A percentile compares a stretch with the other conserved stretches of the same genome.
These are phyloP conservation scores for Rhizopogon rudus DNA, from an alignment of 768 basidiomycete genomes.

Conservation along the genomic window DNA sequence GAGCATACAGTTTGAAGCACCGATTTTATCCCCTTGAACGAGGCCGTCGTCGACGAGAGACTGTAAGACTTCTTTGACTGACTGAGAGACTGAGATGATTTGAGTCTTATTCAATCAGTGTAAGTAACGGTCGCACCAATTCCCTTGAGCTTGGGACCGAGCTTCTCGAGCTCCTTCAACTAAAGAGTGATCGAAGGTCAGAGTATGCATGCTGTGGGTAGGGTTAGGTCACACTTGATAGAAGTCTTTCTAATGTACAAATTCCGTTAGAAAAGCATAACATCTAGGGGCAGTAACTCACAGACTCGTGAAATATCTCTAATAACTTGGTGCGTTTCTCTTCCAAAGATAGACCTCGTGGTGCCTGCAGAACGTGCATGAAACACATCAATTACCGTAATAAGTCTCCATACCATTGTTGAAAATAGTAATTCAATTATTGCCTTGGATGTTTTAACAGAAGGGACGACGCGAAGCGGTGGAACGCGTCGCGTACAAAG, in stretches of 20 bases:
- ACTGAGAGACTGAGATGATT: slow-evolving; percentile 64
- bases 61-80: slow-evolving; percentile 88
- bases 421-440: neutral
- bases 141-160: slow-evolving; percentile 84
- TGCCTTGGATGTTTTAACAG: neutral
- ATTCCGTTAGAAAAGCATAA: neutral
- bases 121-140: slow-evolving; percentile 51
- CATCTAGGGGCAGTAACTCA: slow-evolving; percentile 21
- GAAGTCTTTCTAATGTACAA: slow-evolving; percentile 65
- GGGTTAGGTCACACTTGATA: slow-evolving; percentile 46
- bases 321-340: slow-evolving; percentile 87
- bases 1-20: slow-evolving; percentile 80
- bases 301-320: slow-evolving; percentile 93
- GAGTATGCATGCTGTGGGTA: neutral
- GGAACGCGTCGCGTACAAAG: slow-evolving; percentile 3
- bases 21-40: slow-evolving; percentile 88
- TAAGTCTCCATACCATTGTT: slow-evolving; percentile 1
- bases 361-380: slow-evolving; percentile 42
- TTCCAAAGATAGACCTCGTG: slow-evolving; percentile 81
- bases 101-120: neutral
- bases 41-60: slow-evolving; percentile 83
- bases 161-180: slow-evolving; percentile 91
- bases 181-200: slow-evolving; percentile 22
- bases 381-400: neutral
- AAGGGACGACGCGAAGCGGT: neutral